These are phyloP conservation scores for Nicotiana noctiflora DNA, from an alignment of 257 asterid genomes.

Conservation along the genomic window DNA sequence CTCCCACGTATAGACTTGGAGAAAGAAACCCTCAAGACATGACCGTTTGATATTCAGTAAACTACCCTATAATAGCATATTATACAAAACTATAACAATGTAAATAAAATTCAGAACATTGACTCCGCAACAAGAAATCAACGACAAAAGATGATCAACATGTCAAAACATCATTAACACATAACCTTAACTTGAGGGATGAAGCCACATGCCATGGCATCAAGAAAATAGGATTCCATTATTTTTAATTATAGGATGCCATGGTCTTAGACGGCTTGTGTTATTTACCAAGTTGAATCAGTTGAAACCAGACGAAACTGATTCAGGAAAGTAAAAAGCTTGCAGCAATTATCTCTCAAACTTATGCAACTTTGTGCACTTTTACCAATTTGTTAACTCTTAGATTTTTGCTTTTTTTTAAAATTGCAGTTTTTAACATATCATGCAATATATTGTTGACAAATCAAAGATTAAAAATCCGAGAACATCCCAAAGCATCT, in stretches of 20 bases:
- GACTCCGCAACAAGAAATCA: background rate
- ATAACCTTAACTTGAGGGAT: too few relatives aligned
- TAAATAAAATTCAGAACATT: background rate
- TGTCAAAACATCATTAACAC: background rate
- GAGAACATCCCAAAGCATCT: too few relatives aligned
- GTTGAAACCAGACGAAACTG: background rate
- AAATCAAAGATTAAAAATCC: too few relatives aligned
- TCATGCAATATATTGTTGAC: background rate
- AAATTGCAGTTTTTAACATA: background rate
- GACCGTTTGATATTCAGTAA: background rate
- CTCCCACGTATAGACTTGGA: background rate
- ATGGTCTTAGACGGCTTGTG: too few relatives aligned
- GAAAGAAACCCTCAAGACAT: background rate
- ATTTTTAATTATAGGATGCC: too few relatives aligned
- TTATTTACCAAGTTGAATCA: too few relatives aligned
- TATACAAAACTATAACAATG: background rate
- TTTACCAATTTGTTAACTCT: background rate
- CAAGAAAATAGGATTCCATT: too few relatives aligned
- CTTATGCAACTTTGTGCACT: background rate
- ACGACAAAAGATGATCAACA: background rate
- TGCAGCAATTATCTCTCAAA: background rate
- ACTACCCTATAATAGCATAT: background rate
- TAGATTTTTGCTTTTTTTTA: background rate
- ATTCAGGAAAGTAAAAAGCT: background rate
- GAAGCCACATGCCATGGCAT: too few relatives aligned